Percentiles rank a stretch among this genome's conserved stretches.
phyloP scores from a whole-genome alignment of 106 monocot genomes.

The Allium fistulosum region DNA sequence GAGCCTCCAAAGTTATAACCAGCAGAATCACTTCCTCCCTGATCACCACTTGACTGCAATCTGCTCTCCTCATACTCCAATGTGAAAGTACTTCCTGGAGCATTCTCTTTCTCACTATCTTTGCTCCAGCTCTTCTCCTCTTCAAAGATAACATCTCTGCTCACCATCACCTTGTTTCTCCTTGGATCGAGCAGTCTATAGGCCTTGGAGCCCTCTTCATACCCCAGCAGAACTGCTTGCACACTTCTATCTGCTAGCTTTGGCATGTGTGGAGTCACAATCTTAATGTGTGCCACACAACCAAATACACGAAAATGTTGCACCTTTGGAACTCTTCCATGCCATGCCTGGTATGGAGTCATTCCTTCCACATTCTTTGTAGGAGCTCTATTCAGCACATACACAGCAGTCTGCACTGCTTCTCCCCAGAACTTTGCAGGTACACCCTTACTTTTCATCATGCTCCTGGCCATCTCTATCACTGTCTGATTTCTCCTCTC shows the following conservation, averaged over 20 bases:
- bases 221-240: neutral
- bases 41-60: neutral
- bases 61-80: neutral
- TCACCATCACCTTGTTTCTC: neutral
- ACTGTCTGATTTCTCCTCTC: conserved; percentile 1
- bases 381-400: conserved; percentile 6
- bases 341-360: conserved; percentile 1
- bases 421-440: conserved; percentile 7
- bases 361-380: neutral
- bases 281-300: neutral
- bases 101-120: no score
- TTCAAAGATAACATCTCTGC: neutral
- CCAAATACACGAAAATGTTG: conserved; percentile 17
- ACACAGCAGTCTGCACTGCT: conserved; percentile 3
- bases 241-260: neutral
- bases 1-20: neutral
- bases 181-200: neutral
- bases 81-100: neutral
- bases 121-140: neutral
- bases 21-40: neutral
- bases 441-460: neutral
- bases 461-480: neutral
- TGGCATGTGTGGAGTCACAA: neutral
- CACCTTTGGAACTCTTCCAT: conserved; percentile 1
- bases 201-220: neutral